Conservation (phyloP, 768 basidiomycete genomes). For the Mycena leptocephala region DNA sequence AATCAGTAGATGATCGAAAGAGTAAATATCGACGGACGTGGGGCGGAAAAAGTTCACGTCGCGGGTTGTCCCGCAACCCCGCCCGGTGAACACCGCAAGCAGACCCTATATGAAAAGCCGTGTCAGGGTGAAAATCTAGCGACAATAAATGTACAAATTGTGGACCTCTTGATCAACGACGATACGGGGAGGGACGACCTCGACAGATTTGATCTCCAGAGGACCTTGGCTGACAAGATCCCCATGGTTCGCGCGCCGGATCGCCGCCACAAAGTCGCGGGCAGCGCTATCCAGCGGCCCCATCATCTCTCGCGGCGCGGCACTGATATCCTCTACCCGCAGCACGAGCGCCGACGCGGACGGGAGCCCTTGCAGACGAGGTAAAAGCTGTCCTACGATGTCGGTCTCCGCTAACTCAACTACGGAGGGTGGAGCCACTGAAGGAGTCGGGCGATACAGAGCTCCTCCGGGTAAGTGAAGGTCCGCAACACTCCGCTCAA, state of each 20-base stretch:
- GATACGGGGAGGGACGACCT: constrained; percentile 45
- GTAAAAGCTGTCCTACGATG: not conserved
- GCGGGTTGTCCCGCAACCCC: constrained; percentile 44
- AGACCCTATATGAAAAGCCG: constrained; percentile 35
- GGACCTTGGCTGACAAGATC: constrained; percentile 43
- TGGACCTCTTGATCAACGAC: constrained; percentile 45
- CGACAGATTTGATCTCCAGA: constrained; percentile 45
- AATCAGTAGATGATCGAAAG: not conserved
- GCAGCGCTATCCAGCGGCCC: constrained; percentile 36
- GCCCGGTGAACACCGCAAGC: constrained; percentile 48
- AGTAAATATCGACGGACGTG: constrained; percentile 33
- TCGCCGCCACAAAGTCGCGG: constrained; percentile 40
- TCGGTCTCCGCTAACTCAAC: not conserved
- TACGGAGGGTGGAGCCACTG: not conserved
- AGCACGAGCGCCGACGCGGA: constrained; percentile 29
- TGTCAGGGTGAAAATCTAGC: not conserved
- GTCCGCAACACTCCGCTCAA: constrained; percentile 38
- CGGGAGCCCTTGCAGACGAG: constrained; percentile 13
- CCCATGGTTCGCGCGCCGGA: constrained; percentile 40
- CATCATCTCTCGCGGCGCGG: constrained; percentile 20
- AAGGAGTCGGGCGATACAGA: constrained; percentile 36
- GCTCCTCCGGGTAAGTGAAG: constrained; percentile 37
- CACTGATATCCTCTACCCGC: constrained; percentile 21
- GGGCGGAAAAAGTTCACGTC: constrained; percentile 50
- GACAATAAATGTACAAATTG: not conserved